These are phyloP conservation scores for Umbilicus rupestris DNA, from an alignment of 164 flowering plant species.

Conservation along the genomic window DNA sequence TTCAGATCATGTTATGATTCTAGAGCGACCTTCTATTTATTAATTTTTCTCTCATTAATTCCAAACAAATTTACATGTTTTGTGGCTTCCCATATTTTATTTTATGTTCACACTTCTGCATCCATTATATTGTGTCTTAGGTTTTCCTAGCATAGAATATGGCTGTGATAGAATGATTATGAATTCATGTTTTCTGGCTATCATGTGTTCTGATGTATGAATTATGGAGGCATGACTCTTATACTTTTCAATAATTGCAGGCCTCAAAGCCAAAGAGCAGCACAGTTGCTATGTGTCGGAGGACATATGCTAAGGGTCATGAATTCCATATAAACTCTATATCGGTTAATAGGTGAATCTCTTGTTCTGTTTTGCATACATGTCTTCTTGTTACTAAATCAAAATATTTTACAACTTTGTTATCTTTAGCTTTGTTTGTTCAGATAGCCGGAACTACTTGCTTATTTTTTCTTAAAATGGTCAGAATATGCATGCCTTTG, in stretches of 20 bases:
- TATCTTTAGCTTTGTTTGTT: not conserved
- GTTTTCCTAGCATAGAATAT: too few species aligned
- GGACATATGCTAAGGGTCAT: conserved; percentile 97
- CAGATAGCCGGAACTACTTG: not conserved
- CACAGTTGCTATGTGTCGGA: conserved; percentile 80
- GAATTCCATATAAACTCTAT: conserved; percentile 98
- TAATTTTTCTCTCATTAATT: too few species aligned
- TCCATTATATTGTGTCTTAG: too few species aligned
- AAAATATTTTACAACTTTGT: not conserved
- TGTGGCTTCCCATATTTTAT: too few species aligned
- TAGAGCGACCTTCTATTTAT: too few species aligned
- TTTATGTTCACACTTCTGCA: too few species aligned
- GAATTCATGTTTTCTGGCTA: too few species aligned
- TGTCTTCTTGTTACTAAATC: not conserved
- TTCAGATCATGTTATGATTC: too few species aligned
- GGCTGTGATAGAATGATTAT: too few species aligned
- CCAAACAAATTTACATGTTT: too few species aligned
- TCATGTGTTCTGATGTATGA: not conserved
- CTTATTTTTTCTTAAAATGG: not conserved
- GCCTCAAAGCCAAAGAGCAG: conserved; percentile 81
- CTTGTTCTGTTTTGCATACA: not conserved
- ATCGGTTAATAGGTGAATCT: conserved; percentile 78
- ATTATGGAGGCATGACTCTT: not conserved
- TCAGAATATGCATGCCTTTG: not conserved
- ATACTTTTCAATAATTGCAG: conserved; percentile 23